Evolutionary conservation across 2,329 filamentous ascomycete species (phyloP), one percentile per base, ranked within the genome.

Genomic region (Phialocephala subalpina): DNA sequence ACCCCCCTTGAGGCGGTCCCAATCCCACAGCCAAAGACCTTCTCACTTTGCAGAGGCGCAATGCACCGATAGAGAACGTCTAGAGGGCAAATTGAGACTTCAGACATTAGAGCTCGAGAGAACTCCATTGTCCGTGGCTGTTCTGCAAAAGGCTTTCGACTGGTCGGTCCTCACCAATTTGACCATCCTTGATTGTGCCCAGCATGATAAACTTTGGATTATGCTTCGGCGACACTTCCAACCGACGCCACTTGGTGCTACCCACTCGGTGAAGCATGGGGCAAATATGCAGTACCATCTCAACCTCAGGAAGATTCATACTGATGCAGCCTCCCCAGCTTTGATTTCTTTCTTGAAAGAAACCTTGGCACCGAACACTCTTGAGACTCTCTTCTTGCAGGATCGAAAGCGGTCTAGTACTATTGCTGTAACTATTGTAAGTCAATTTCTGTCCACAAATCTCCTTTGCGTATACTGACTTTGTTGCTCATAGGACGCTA

Each of bases 301-400:
- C 12, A 87, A 86, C 5, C 79, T 96, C 60, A 94, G 90, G 78
- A 86, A 90, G 69, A 84, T 96, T 16, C 91, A 94, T 73, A 93
- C 91, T 0, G 92, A 96, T 77, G 84, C 83, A 14, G 89, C 92
- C 1, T 92, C 91, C 0, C 81, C 86, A 8, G 83, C 89, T 27
- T 80, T 96, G 18, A 87, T 96, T 62, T 83, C 84, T 1, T 95
- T 96, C 74, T 82, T 96, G 68, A 92, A 90, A 72, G 91, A 94
- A 67, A 90, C 91, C 0, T 82, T 96, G 42, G 90, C 89, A 22
- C 92, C 92, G 0, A 92, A 96, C 76, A 91, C 87, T 33, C 81
- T 96, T n/a, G 91, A 96, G 77, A 89, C 89, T 9, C 82, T 96
- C 11, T 94, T 94, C 75, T 78, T 96, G 58, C 92, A 94, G 77